Evolutionary conservation across 305 asterid species (phyloP).

Genomic region (Nicotiana rustica): DNA sequence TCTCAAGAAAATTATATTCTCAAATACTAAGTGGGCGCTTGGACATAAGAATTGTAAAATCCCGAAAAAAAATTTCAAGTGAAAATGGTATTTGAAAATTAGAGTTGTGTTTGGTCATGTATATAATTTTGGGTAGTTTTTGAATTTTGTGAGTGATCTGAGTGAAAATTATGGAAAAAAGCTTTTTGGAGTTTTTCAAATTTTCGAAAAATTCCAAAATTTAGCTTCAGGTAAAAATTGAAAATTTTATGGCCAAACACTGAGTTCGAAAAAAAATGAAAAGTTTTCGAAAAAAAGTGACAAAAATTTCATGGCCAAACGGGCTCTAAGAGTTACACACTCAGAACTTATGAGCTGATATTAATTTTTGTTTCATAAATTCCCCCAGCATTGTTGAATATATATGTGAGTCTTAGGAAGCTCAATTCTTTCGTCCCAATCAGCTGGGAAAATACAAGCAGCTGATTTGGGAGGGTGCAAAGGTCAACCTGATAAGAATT

Average conservation of each 20-base stretch:
- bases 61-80: too few relatives aligned
- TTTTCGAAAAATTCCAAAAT: background rate
- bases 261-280: too few relatives aligned
- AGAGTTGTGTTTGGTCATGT: too few relatives aligned
- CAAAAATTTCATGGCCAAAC: background rate
- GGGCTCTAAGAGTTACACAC: background rate
- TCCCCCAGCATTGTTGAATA: slow-evolving; percentile 3
- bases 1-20: too few relatives aligned
- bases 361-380: slow-evolving; percentile 24
- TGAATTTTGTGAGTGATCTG: too few relatives aligned
- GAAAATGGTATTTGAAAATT: too few relatives aligned
- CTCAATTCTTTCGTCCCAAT: background rate
- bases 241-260: too few relatives aligned
- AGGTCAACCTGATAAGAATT: slow-evolving; percentile 19
- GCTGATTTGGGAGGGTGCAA: slow-evolving; percentile 13
- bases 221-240: background rate
- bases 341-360: slow-evolving; percentile 14
- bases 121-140: too few relatives aligned
- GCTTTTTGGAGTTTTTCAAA: too few relatives aligned
- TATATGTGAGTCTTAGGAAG: slow-evolving; percentile 19
- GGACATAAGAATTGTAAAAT: background rate
- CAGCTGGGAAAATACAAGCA: slow-evolving; percentile 21
- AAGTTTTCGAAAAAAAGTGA: too few relatives aligned
- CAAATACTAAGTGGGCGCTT: background rate
- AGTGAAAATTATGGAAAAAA: too few relatives aligned